Conservation (phyloP, 768 basidiomycete genomes). For the Udeniomyces megalosporus region DNA sequence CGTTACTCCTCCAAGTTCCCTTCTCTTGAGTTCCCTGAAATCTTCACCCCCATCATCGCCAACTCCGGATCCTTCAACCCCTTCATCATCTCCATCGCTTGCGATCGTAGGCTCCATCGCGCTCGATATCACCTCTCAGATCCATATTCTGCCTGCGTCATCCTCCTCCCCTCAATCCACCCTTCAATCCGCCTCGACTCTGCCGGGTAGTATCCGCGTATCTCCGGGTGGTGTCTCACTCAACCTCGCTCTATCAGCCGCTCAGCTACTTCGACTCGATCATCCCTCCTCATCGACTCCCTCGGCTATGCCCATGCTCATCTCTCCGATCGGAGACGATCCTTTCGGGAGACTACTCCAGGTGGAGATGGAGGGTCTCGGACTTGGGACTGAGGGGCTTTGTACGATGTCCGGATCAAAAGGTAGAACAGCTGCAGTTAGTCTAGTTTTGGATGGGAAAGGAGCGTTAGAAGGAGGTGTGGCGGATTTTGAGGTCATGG, state of each 20-base stretch:
- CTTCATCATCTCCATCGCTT: constrained; percentile 28
- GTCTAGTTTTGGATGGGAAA: constrained; percentile 54
- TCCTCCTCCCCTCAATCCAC: neutral
- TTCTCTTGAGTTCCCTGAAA: neutral
- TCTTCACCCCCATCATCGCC: neutral
- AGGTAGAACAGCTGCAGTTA: constrained; percentile 62
- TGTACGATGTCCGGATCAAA: constrained; percentile 26
- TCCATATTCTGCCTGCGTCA: neutral
- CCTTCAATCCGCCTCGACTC: constrained; percentile 45
- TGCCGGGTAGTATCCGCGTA: constrained; percentile 3
- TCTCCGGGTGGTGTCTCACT: constrained; percentile 58
- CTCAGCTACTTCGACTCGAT: constrained; percentile 40
- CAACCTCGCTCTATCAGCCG: constrained; percentile 81
- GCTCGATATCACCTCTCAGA: constrained; percentile 39
- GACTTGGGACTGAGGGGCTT: constrained; percentile 71
- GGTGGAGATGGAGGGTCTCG: constrained; percentile 42
- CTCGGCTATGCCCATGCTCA: constrained; percentile 33
- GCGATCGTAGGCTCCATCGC: constrained; percentile 74
- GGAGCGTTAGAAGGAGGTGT: constrained; percentile 70
- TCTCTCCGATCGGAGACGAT: constrained; percentile 63
- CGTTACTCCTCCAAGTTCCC: constrained; percentile 5
- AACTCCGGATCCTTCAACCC: neutral
- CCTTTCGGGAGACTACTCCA: constrained; percentile 52
- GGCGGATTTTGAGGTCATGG: constrained; percentile 65
- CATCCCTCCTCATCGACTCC: neutral